A percentile compares a stretch with the other conserved stretches of the same genome.
These are phyloP conservation scores for Epichloe uncinata DNA, from an alignment of 2,329 filamentous ascomycete species.

Conservation along the genomic window DNA sequence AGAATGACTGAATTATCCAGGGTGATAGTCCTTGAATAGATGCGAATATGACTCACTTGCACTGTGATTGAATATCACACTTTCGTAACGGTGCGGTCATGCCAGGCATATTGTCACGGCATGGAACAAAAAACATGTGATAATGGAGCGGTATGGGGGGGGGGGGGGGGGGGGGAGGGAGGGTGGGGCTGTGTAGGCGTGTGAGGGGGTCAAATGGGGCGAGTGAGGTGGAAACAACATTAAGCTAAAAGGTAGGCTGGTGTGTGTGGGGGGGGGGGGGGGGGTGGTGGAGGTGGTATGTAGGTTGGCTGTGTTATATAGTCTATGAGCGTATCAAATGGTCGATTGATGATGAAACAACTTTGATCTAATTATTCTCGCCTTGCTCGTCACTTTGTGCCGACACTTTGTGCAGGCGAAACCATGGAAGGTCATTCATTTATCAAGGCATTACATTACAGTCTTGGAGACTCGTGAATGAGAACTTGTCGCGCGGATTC, in stretches of 20 bases:
- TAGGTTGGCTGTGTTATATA: background rate
- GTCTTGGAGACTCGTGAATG: constrained; percentile 3
- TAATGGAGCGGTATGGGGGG: too few relatives aligned
- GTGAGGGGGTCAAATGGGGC: too few relatives aligned
- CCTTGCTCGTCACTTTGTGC: background rate
- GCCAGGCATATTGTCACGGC: too few relatives aligned
- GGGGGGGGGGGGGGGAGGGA: too few relatives aligned
- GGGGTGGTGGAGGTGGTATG: too few relatives aligned
- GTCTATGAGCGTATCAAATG: background rate
- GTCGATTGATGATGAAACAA: background rate
- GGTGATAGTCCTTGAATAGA: background rate
- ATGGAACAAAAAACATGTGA: too few relatives aligned
- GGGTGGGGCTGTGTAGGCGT: too few relatives aligned
- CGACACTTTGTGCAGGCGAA: background rate
- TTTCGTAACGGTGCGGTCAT: too few relatives aligned
- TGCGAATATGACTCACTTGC: background rate
- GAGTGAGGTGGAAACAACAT: too few relatives aligned
- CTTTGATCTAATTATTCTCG: background rate
- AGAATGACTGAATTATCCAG: background rate
- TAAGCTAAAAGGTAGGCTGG: too few relatives aligned
- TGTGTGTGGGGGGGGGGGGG: too few relatives aligned
- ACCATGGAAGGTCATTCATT: background rate
- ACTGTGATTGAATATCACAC: too few relatives aligned
- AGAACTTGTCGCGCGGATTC: constrained; percentile 11
- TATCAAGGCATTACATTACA: constrained; percentile 3